These are phyloP conservation scores for Teunomyces cretensis DNA, from an alignment of 805 yeast species.

Conservation along the genomic window DNA sequence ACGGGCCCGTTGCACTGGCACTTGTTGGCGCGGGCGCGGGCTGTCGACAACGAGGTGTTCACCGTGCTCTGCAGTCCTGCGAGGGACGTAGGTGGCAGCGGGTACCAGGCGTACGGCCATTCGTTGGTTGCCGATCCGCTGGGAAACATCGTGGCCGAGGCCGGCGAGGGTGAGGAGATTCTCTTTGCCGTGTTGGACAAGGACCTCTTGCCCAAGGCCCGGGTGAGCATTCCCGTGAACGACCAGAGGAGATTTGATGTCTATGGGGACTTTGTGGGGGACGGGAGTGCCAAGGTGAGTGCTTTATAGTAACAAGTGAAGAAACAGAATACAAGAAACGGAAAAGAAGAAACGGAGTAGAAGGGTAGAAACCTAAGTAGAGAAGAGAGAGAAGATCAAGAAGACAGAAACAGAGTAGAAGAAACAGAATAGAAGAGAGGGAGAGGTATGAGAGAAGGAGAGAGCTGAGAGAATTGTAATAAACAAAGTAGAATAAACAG, in stretches of 20 bases:
- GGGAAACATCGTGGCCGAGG: constrained; percentile 44
- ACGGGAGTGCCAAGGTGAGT: constrained; percentile 28
- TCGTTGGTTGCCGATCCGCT: constrained; percentile 44
- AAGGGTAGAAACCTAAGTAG: too few species aligned
- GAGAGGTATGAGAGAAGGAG: too few species aligned
- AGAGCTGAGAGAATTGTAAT: too few species aligned
- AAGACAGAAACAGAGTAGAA: too few species aligned
- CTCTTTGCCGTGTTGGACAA: constrained; percentile 42
- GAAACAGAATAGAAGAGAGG: too few species aligned
- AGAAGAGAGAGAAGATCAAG: too few species aligned
- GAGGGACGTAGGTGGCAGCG: constrained; percentile 55
- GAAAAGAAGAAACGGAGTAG: too few species aligned
- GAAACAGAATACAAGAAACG: too few species aligned
- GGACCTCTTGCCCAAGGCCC: constrained; percentile 38
- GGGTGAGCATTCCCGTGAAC: constrained; percentile 43
- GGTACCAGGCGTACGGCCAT: constrained; percentile 48
- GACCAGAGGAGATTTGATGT: constrained; percentile 44
- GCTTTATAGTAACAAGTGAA: constrained; percentile 19
- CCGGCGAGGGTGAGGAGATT: constrained; percentile 46
- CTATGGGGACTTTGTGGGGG: constrained; percentile 41
- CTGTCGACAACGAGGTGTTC: constrained; percentile 72
- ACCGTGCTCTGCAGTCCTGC: constrained; percentile 88
- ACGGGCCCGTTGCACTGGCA: constrained; percentile 88
- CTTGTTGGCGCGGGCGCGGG: constrained; percentile 67
- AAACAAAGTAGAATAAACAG: too few species aligned